A percentile compares a stretch with the other conserved stretches of the same genome.
Evolutionary conservation across 2,329 filamentous ascomycete species (phyloP).

Genomic region (Botrytis deweyae): DNA sequence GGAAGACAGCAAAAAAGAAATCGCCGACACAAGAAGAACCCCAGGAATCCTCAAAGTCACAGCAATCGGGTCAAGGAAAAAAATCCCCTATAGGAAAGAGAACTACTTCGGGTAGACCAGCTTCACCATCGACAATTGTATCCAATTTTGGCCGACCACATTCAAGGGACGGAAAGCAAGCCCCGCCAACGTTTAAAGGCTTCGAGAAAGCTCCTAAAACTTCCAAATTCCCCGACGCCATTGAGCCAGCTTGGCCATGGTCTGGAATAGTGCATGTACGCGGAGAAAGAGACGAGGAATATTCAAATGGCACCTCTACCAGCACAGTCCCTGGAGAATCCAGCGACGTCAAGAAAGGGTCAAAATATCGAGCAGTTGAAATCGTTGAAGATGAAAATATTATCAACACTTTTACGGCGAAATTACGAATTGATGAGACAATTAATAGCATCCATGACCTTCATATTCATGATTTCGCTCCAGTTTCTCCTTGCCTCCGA

Average conservation of each 20-base stretch:
- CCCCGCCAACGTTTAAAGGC: conserved; percentile 30
- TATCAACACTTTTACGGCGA: conserved; percentile 28
- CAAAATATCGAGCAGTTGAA: conserved; percentile 35
- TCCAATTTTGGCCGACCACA: conserved; percentile 3
- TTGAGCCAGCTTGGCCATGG: conserved; percentile 70
- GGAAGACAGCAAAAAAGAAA: conserved; percentile 22
- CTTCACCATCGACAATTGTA: conserved; percentile 18
- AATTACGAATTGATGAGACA: conserved; percentile 29
- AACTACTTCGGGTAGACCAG: not conserved
- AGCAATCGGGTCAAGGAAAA: not conserved
- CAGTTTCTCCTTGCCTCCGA: conserved; percentile 51
- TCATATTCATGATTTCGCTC: conserved; percentile 40
- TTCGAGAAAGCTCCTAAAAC: conserved; percentile 33
- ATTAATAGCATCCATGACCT: conserved; percentile 30
- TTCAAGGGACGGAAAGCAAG: conserved; percentile 38
- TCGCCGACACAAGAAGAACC: not conserved
- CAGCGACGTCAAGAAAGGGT: conserved; percentile 28
- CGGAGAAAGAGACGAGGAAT: conserved; percentile 39
- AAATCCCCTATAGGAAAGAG: not conserved
- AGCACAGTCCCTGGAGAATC: not conserved
- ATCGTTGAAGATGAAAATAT: conserved; percentile 34
- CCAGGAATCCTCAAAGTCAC: conserved; percentile 7
- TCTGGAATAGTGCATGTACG: conserved; percentile 64
- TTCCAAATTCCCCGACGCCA: conserved; percentile 63
- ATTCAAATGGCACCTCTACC: not conserved